A percentile compares a stretch with the other conserved stretches of the same genome.
phyloP scores from a whole-genome alignment of 495 filamentous ascomycete species.

The Penicillium goetzii region DNA sequence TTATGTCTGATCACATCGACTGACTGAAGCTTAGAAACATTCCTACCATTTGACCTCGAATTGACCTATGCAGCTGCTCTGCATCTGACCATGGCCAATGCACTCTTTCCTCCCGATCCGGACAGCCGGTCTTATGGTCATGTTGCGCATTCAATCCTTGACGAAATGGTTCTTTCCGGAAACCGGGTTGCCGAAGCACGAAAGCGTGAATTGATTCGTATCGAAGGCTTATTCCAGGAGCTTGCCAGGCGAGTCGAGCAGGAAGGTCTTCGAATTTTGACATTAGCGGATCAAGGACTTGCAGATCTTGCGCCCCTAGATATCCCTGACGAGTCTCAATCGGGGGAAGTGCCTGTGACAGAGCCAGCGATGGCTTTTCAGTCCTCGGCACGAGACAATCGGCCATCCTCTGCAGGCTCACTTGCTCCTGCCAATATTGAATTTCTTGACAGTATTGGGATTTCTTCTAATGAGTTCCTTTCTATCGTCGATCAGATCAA shows the following conservation, averaged over 20 bases:
- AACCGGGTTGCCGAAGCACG: slow-evolving; percentile 37
- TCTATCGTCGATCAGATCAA: slow-evolving; percentile 35
- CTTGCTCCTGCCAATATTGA: slow-evolving; percentile 19
- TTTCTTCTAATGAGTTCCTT: slow-evolving; percentile 38
- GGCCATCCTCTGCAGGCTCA: slow-evolving; percentile 1
- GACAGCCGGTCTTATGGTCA: slow-evolving; percentile 24
- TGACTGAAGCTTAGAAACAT: slow-evolving; percentile 33
- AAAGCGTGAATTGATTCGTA: slow-evolving; percentile 31
- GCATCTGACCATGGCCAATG: slow-evolving; percentile 35
- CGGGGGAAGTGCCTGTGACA: not conserved
- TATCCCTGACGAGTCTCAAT: not conserved
- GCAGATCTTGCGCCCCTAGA: slow-evolving; percentile 4
- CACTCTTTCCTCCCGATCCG: slow-evolving; percentile 33
- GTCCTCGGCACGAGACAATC: not conserved
- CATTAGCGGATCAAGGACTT: slow-evolving; percentile 8
- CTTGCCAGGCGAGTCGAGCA: slow-evolving; percentile 25
- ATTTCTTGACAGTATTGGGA: slow-evolving; percentile 36
- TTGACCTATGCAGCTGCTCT: slow-evolving; percentile 42
- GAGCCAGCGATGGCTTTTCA: not conserved
- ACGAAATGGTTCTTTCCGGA: slow-evolving; percentile 41
- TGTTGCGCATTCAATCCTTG: slow-evolving; percentile 34
- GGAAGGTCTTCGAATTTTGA: slow-evolving; percentile 24
- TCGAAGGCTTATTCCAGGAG: slow-evolving; percentile 33
- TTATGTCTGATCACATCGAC: not conserved
- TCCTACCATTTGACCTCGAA: slow-evolving; percentile 46